Evolutionary conservation across 768 basidiomycete species (phyloP).

Genomic region (Trametes gibbosa): DNA sequence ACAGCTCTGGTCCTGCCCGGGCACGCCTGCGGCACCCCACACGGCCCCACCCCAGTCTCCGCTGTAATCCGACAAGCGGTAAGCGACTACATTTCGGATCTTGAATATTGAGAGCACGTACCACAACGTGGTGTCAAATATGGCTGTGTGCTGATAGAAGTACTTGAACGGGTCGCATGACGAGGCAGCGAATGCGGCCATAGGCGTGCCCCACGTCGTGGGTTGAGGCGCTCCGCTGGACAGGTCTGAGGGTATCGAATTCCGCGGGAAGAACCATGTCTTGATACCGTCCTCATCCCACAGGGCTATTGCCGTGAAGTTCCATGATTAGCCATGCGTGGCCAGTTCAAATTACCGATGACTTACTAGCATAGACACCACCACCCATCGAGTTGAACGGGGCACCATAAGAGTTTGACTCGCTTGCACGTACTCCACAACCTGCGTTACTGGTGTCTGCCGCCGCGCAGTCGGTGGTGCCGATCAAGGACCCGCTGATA

Average conservation of each 20-base stretch:
- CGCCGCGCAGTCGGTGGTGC: conserved; percentile 70
- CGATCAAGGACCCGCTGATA: conserved; percentile 64
- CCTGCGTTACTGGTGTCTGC: conserved; percentile 71
- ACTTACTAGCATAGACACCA: conserved; percentile 88
- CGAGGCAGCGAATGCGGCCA: conserved; percentile 76
- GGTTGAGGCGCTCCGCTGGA: conserved; percentile 71
- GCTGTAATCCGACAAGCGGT: conserved; percentile 34
- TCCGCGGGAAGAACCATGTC: conserved; percentile 79
- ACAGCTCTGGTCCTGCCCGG: conserved; percentile 86
- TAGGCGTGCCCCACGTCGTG: conserved; percentile 69
- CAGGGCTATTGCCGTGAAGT: conserved; percentile 46
- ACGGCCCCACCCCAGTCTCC: conserved; percentile 87
- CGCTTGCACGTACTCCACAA: conserved; percentile 70
- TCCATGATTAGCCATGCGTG: not conserved
- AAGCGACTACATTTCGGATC: conserved; percentile 2
- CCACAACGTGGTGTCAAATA: conserved; percentile 89
- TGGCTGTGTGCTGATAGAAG: conserved; percentile 73
- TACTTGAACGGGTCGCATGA: conserved; percentile 74
- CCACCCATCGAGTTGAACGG: conserved; percentile 83
- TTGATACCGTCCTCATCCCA: conserved; percentile 78
- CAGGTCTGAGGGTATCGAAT: conserved; percentile 75
- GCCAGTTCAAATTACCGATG: not conserved
- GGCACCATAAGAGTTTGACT: conserved; percentile 71
- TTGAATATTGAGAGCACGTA: conserved; percentile 32
- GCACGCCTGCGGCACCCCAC: conserved; percentile 73